Base-by-base conservation (phyloP, 2,329 filamentous ascomycete species). In the Dryadomyces sulphureus region DNA sequence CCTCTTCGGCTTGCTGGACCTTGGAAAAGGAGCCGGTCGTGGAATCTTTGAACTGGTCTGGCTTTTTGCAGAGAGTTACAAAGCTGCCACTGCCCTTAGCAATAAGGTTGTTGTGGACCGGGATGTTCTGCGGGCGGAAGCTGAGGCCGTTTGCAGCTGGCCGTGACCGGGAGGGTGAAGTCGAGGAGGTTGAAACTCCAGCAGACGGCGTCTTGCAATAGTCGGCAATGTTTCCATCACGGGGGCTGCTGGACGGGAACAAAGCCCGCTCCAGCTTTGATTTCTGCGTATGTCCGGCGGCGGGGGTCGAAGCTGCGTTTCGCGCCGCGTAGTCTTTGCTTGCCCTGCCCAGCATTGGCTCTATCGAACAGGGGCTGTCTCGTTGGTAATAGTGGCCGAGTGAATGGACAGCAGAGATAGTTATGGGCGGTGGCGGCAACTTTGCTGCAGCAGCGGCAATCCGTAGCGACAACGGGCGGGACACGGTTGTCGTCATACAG, bases 201-300 rank as follows among this genome's bases (percentile, higher is more conserved):
- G 14, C 16, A 20, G 30, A 17, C 7, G 41, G 9, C 20, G 19
- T 35, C 16, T 43, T 48, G 43, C 24, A 50, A 22, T 43, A 52
- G n/a, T 49, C 45, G 14, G 45, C 24, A 34, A 52, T 49, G 49
- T 69, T 70, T 35, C 61, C 60, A 57, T 67, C 64, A 6, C 58
- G 61, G 16, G 72, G 70, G 53, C 69, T 77, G 59, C 71, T 78
- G 1, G 76, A 77, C 4, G 73, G 68, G 51, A 79, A 75, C 16
- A 73, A 61, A 48, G 73, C 66, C 57, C 77, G 75, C 5, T 65
- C 60, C 38, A 73, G 57, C 41, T 58, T 53, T 8, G 56, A 52
- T 43, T 61, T 61, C 9, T 38, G 49, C n/a, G 45, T 45, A 12
- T n/a, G n/a, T 12, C 25, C 16, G 30, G 30, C 12, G 14, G 38